Base-by-base conservation (phyloP, 495 filamentous ascomycete species). In the Penicillium verhagenii region DNA sequence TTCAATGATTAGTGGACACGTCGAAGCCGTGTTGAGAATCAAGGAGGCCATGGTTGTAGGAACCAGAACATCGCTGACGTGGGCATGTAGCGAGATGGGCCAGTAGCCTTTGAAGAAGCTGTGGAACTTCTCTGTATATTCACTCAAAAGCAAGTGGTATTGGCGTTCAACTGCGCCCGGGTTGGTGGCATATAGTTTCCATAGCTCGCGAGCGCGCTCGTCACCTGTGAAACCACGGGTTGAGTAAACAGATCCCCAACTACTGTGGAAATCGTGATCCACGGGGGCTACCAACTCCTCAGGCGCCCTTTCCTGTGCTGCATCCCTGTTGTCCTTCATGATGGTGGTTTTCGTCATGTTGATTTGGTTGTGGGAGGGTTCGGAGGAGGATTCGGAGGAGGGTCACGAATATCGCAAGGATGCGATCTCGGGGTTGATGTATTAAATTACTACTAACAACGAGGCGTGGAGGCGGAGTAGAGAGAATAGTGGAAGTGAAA, bases 261-360 rank as follows among this genome's bases (percentile, higher is more conserved):
- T 39, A 23, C 24, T 45, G 21, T 52, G 50, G 39, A 52, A 52
- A 24, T 52, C 50, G 29, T 52, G 50, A 43, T 52, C 50, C 33
- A 52, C 1, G 29, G 29, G 29, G 29, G 29, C 29, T 33, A n/a
- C n/a, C n/a, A n/a, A n/a, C n/a, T n/a, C n/a, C n/a, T n/a, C n/a
- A n/a, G n/a, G n/a, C n/a, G n/a, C n/a, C n/a, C n/a, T n/a, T n/a
- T n/a, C n/a, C n/a, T n/a, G n/a, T n/a, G n/a, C n/a, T n/a, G n/a
- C n/a, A n/a, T n/a, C n/a, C n/a, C n/a, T n/a, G n/a, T n/a, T n/a
- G n/a, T n/a, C n/a, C n/a, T n/a, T n/a, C n/a, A n/a, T n/a, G n/a
- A n/a, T n/a, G n/a, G n/a, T n/a, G n/a, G n/a, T n/a, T n/a, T n/a
- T n/a, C n/a, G n/a, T n/a, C n/a, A n/a, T n/a, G n/a, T n/a, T n/a